phyloP scores from a whole-genome alignment of 2,329 filamentous ascomycete species.

The Fusarium cyanostomum region DNA sequence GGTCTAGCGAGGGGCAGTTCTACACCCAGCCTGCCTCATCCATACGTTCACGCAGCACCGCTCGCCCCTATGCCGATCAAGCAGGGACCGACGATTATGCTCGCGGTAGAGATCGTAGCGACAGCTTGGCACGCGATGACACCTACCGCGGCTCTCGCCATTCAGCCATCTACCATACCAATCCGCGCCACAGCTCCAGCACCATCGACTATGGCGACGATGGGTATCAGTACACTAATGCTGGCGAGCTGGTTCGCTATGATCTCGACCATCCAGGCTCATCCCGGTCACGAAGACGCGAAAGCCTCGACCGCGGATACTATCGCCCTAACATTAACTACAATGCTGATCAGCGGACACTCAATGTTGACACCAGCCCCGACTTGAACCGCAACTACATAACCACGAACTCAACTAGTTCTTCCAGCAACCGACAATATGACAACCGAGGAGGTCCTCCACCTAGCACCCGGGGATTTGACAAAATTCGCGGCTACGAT shows the following conservation, averaged over 20 bases:
- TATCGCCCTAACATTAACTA: conserved; percentile 65
- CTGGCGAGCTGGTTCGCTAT: conserved; percentile 68
- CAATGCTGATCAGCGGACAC: conserved; percentile 55
- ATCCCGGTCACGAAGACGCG: conserved; percentile 55
- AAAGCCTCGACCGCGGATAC: conserved; percentile 65
- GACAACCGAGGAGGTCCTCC: conserved; percentile 65
- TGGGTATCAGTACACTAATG: conserved; percentile 71
- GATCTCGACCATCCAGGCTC: conserved; percentile 64
- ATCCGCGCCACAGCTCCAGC: conserved; percentile 54
- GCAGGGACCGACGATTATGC: conserved; percentile 62
- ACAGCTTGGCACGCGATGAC: conserved; percentile 56
- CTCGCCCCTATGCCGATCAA: conserved; percentile 58
- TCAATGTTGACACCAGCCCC: conserved; percentile 57
- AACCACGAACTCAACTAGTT: conserved; percentile 35
- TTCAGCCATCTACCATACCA: conserved; percentile 56
- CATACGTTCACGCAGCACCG: conserved; percentile 59
- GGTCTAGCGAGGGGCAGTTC: conserved; percentile 61
- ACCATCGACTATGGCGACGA: conserved; percentile 65
- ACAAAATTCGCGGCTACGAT: conserved; percentile 67
- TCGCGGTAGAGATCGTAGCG: conserved; percentile 60
- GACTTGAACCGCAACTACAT: conserved; percentile 58
- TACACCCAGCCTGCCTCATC: conserved; percentile 69
- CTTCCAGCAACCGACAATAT: conserved; percentile 46
- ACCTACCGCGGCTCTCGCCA: conserved; percentile 59
- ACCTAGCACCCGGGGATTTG: conserved; percentile 74